phyloP scores from a whole-genome alignment of 129 eudicot species.

The Erigeron canadensis region DNA sequence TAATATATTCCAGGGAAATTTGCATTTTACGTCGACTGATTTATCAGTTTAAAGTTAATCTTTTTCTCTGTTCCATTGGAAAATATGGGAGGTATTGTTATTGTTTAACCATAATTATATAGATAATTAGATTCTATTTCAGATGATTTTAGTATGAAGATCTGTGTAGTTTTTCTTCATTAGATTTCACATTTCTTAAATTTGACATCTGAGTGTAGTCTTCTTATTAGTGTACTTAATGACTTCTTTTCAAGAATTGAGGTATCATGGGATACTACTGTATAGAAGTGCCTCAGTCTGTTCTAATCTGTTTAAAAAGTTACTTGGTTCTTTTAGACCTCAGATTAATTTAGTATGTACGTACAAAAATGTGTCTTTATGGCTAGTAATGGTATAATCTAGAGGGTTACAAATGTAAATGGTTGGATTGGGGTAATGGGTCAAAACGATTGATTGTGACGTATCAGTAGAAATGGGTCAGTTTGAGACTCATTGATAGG shows the following conservation, averaged over 20 bases:
- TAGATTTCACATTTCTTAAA: constrained; percentile 11
- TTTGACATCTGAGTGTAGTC: constrained; percentile 10
- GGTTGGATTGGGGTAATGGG: not conserved
- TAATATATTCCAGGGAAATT: not conserved
- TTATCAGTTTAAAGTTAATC: constrained; percentile 4
- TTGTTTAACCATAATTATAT: constrained; percentile 21
- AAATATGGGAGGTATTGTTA: constrained; percentile 36
- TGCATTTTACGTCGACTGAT: constrained; percentile 11
- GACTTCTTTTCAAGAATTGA: constrained; percentile 9
- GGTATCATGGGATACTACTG: constrained; percentile 10
- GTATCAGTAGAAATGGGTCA: not conserved
- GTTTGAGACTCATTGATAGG: not conserved
- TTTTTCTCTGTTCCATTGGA: not conserved
- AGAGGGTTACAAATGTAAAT: not conserved
- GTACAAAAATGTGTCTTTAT: constrained; percentile 7
- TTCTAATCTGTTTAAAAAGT: constrained; percentile 1
- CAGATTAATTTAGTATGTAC: not conserved
- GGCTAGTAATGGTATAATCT: not conserved
- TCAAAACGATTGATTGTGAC: not conserved
- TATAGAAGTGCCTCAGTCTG: constrained; percentile 10
- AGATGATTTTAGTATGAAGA: constrained; percentile 6
- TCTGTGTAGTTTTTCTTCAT: constrained; percentile 15
- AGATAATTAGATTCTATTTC: constrained; percentile 16
- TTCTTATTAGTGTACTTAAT: not conserved
- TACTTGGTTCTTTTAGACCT: not conserved